Conservation (phyloP, 2,329 filamentous ascomycete species). For the Verticillium zaregamsianum region DNA sequence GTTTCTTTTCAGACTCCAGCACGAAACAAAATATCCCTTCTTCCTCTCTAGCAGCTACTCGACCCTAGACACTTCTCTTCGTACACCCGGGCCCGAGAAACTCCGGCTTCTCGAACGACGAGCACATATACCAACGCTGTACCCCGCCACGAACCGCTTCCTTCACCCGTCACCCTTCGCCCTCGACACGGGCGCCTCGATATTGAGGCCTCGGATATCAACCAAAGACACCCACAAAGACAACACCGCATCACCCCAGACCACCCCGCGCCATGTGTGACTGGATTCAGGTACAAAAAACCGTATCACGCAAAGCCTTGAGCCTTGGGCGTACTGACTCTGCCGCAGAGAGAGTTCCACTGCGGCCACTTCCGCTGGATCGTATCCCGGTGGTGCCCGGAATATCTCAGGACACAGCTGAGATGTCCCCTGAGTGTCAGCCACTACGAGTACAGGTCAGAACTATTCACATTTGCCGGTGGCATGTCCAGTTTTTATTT, state of each 20-base stretch:
- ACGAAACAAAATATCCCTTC: neutral
- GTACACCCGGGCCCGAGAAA: neutral
- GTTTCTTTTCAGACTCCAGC: neutral
- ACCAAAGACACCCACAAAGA: neutral
- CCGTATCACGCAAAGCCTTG: neutral
- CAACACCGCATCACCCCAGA: neutral
- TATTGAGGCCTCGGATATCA: neutral
- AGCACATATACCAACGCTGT: neutral
- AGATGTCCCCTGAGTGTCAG: slow-evolving; percentile 38
- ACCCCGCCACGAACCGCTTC: neutral
- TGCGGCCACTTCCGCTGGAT: slow-evolving; percentile 48
- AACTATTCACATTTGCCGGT: slow-evolving; percentile 1
- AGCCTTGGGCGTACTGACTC: slow-evolving; percentile 6
- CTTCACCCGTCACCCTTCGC: neutral
- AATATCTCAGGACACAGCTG: slow-evolving; percentile 39
- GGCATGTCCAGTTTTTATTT: too few species aligned
- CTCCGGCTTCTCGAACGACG: neutral
- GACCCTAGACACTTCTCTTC: neutral
- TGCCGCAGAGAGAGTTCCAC: slow-evolving; percentile 43
- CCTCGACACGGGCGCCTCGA: neutral
- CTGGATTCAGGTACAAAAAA: slow-evolving; percentile 38
- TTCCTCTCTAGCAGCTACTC: neutral
- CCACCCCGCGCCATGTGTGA: slow-evolving; percentile 36
- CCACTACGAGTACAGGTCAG: slow-evolving; percentile 42
- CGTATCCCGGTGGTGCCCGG: slow-evolving; percentile 38